Conservation (phyloP, 2,329 filamentous ascomycete genomes). For the Colletotrichum endophyticum region DNA sequence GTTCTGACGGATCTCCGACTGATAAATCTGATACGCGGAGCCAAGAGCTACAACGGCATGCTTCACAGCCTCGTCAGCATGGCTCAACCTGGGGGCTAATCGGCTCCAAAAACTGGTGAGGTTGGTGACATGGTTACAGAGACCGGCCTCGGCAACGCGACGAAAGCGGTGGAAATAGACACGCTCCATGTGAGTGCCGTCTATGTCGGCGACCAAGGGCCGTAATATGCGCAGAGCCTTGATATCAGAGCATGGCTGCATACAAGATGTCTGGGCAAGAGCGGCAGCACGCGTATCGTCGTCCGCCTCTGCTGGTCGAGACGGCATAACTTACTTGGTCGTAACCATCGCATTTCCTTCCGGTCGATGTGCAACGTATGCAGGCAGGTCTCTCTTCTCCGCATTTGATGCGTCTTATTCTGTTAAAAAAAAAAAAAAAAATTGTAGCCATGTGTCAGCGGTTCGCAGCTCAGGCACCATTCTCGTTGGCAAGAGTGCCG, state of each 20-base stretch:
- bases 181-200: conserved; percentile 37
- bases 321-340: conserved; percentile 19
- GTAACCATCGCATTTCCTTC: conserved; percentile 41
- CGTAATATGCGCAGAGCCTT: conserved; percentile 23
- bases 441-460: not conserved
- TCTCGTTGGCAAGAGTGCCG: conserved; percentile 7
- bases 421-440: conserved; percentile 11
- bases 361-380: conserved; percentile 36
- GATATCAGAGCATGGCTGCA: not conserved
- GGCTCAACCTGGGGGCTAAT: conserved; percentile 32
- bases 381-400: conserved; percentile 39
- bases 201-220: conserved; percentile 38
- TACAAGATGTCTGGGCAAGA: not conserved
- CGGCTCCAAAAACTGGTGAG: conserved; percentile 33
- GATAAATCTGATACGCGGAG: conserved; percentile 32
- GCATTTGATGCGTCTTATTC: conserved; percentile 40
- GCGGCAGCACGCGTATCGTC: not conserved
- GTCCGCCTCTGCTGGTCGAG: not conserved
- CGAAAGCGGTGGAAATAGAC: conserved; percentile 40
- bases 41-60: conserved; percentile 39
- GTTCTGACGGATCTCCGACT: conserved; percentile 1
- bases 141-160: conserved; percentile 30
- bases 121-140: conserved; percentile 31
- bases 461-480: too few relatives aligned
- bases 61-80: conserved; percentile 32